Percentiles rank a stretch among this genome's conserved stretches.
These are phyloP conservation scores for Westerdykella sp. DNA, from an alignment of 2,329 filamentous ascomycete species.

Conservation along the genomic window DNA sequence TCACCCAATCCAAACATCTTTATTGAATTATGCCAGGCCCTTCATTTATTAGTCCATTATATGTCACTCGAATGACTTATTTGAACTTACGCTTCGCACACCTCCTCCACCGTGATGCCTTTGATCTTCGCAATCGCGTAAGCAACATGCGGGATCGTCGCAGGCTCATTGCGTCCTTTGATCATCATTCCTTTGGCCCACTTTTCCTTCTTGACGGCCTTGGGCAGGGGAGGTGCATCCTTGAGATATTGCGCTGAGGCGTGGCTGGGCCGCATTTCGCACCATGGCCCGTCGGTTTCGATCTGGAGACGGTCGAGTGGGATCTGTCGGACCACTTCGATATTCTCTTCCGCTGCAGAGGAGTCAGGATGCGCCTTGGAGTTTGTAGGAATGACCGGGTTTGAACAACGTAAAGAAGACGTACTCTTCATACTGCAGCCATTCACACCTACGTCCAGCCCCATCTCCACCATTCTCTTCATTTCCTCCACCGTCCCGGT, in stretches of 20 bases:
- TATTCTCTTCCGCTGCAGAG: constrained; percentile 54
- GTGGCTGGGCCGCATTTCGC: constrained; percentile 85
- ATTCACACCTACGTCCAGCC: constrained; percentile 89
- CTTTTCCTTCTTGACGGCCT: constrained; percentile 91
- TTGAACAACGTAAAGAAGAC: background rate
- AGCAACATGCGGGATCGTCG: constrained; percentile 79
- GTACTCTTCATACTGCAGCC: constrained; percentile 86
- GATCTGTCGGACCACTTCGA: constrained; percentile 73
- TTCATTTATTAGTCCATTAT: constrained; percentile 5
- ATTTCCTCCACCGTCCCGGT: constrained; percentile 86
- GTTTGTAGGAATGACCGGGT: too few species aligned
- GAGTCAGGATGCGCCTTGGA: background rate
- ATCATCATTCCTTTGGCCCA: constrained; percentile 84
- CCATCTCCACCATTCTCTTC: constrained; percentile 68
- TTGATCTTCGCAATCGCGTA: constrained; percentile 83
- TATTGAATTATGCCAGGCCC: constrained; percentile 36
- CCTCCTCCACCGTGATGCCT: constrained; percentile 68
- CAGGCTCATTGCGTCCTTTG: constrained; percentile 92
- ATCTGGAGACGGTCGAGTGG: constrained; percentile 78
- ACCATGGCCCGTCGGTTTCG: constrained; percentile 97
- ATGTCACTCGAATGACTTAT: background rate
- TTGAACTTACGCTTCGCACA: constrained; percentile 65
- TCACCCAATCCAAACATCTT: constrained; percentile 38
- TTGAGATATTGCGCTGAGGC: constrained; percentile 70
- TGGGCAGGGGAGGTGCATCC: constrained; percentile 66